phyloP scores from a whole-genome alignment of 257 asterid genomes.

The Orobanche coerulescens region DNA sequence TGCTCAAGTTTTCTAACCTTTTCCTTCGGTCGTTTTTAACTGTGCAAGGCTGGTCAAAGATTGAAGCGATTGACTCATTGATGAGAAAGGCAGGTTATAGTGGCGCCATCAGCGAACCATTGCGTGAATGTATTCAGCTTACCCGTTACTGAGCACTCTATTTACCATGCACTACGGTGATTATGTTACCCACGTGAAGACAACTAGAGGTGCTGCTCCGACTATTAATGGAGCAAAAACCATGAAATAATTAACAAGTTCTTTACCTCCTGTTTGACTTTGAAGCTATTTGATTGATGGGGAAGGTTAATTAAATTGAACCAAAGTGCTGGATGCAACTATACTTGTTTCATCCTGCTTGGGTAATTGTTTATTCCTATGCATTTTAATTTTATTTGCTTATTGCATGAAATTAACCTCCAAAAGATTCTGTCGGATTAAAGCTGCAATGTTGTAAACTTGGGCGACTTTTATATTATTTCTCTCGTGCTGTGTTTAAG shows the following conservation, averaged over 20 bases:
- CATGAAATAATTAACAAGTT: constrained; percentile 29
- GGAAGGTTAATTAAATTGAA: constrained; percentile 25
- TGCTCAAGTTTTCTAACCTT: background rate
- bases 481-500: background rate
- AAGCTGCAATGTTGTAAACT: constrained; percentile 8
- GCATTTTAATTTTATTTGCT: constrained; percentile 7
- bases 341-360: constrained; percentile 19
- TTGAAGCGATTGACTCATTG: constrained; percentile 78
- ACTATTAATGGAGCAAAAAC: constrained; percentile 58
- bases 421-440: background rate
- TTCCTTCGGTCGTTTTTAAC: constrained; percentile 13
- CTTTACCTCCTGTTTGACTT: constrained; percentile 21
- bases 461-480: constrained; percentile 6
- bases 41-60: constrained; percentile 60
- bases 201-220: constrained; percentile 72
- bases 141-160: constrained; percentile 89
- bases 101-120: constrained; percentile 50
- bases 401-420: too few relatives aligned
- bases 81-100: constrained; percentile 73
- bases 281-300: constrained; percentile 19
- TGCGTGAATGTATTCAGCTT: constrained; percentile 47
- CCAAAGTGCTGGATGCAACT: constrained; percentile 19
- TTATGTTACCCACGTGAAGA: constrained; percentile 63
- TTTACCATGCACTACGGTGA: constrained; percentile 73
- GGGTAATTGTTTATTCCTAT: background rate